These are phyloP conservation scores for Solanum etuberosum DNA, from an alignment of 257 asterid species.

Conservation along the genomic window DNA sequence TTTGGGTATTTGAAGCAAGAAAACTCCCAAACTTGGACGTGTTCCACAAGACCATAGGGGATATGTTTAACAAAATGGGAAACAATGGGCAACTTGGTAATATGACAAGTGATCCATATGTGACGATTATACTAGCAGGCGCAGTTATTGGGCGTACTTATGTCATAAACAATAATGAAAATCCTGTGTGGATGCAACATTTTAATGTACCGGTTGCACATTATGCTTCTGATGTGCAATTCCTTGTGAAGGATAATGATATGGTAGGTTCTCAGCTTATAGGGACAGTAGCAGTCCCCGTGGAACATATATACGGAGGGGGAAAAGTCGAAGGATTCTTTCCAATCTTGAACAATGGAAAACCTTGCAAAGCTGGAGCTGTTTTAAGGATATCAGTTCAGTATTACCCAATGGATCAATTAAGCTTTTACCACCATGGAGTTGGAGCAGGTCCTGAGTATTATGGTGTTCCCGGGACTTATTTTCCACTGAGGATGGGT, in stretches of 20 bases:
- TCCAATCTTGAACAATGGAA: conserved; percentile 74
- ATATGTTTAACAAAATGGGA: conserved; percentile 63
- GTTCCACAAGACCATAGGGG: conserved; percentile 93
- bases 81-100: conserved; percentile 62
- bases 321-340: conserved; percentile 55
- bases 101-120: conserved; percentile 94
- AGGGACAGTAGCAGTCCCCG: conserved; percentile 78
- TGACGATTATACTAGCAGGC: conserved; percentile 46
- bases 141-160: conserved; percentile 81
- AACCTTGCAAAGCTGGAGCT: conserved; percentile 83
- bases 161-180: conserved; percentile 68
- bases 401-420: conserved; percentile 61
- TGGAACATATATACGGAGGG: conserved; percentile 67
- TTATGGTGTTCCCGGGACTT: conserved; percentile 76
- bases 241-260: conserved; percentile 83
- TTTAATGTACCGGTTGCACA: conserved; percentile 83
- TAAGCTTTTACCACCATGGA: conserved; percentile 66
- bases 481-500: conserved; percentile 91
- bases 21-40: conserved; percentile 97
- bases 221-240: conserved; percentile 64
- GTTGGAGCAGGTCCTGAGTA: conserved; percentile 90
- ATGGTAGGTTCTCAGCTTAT: conserved; percentile 88
- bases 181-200: conserved; percentile 93
- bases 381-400: conserved; percentile 61
- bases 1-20: conserved; percentile 82